A percentile compares a stretch with the other conserved stretches of the same genome.
phyloP scores from a whole-genome alignment of 345 rosid genomes.

The Dipteronia dyeriana region DNA sequence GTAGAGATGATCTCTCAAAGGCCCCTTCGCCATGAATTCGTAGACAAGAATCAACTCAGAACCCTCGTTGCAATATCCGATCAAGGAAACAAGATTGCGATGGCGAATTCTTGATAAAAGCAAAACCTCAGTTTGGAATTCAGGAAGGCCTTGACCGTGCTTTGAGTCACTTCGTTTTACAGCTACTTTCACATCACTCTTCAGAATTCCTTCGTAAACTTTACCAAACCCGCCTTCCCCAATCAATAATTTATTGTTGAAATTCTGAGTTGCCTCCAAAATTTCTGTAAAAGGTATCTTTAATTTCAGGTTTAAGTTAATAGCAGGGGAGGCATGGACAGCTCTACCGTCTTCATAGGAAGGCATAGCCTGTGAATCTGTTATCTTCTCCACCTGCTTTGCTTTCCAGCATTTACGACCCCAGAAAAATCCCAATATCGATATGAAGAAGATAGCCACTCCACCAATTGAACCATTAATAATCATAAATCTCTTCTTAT shows the following conservation, averaged over 20 bases:
- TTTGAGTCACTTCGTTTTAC: slow-evolving; percentile 50
- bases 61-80: slow-evolving; percentile 63
- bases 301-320: slow-evolving; percentile 36
- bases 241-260: slow-evolving; percentile 32
- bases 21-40: slow-evolving; percentile 60
- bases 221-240: slow-evolving; percentile 57
- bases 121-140: slow-evolving; percentile 57
- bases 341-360: slow-evolving; percentile 23
- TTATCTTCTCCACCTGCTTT: slow-evolving; percentile 8
- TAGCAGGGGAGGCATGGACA: slow-evolving; percentile 20
- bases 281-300: slow-evolving; percentile 44
- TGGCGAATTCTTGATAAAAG: slow-evolving; percentile 62
- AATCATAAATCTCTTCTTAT: background rate
- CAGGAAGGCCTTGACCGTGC: slow-evolving; percentile 49
- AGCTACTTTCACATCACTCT: slow-evolving; percentile 43
- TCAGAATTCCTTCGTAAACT: slow-evolving; percentile 42
- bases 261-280: slow-evolving; percentile 44
- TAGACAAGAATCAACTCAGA: slow-evolving; percentile 62
- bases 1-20: slow-evolving; percentile 54
- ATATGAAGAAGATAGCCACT: background rate
- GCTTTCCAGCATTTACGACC: slow-evolving; percentile 26
- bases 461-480: background rate
- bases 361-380: slow-evolving; percentile 14
- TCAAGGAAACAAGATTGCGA: slow-evolving; percentile 68
- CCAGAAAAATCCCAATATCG: background rate